A percentile compares a stretch with the other conserved stretches of the same genome.
These are phyloP conservation scores for Dothistroma pini DNA, from an alignment of 2,329 filamentous ascomycete species.

Conservation along the genomic window DNA sequence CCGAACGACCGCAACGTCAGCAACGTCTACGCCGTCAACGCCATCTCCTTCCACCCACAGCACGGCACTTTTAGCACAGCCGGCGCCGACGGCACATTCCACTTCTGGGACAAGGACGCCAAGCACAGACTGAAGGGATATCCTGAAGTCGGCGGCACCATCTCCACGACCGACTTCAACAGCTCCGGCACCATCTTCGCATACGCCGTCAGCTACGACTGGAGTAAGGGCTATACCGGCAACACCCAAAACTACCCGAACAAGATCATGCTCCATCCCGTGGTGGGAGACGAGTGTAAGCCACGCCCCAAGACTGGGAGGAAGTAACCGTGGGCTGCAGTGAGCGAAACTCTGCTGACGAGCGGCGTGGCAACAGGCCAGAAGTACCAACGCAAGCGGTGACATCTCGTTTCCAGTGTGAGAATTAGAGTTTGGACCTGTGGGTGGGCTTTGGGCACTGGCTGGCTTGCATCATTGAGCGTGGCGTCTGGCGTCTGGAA, in stretches of 20 bases:
- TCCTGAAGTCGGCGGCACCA: slow-evolving; percentile 63
- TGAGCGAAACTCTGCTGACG: neutral
- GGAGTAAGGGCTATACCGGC: slow-evolving; percentile 89
- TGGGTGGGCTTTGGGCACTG: neutral
- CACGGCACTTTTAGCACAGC: slow-evolving; percentile 99
- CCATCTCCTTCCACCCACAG: slow-evolving; percentile 93
- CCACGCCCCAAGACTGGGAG: slow-evolving; percentile 47
- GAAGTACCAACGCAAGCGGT: slow-evolving; percentile 6
- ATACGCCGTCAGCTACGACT: slow-evolving; percentile 87
- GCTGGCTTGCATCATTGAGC: slow-evolving; percentile 7
- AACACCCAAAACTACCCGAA: slow-evolving; percentile 63
- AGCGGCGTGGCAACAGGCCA: slow-evolving; percentile 4
- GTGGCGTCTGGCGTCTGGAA: slow-evolving; percentile 4
- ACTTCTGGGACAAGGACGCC: slow-evolving; percentile 77
- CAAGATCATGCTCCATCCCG: slow-evolving; percentile 51
- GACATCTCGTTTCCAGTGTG: neutral
- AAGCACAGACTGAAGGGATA: slow-evolving; percentile 63
- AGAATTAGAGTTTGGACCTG: neutral
- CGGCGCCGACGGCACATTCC: slow-evolving; percentile 92
- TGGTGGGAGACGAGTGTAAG: slow-evolving; percentile 49
- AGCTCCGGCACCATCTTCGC: slow-evolving; percentile 63
- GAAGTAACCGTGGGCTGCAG: slow-evolving; percentile 34
- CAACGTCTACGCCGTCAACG: slow-evolving; percentile 92
- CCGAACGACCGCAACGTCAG: slow-evolving; percentile 61
- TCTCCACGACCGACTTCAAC: slow-evolving; percentile 90